Evolutionary conservation across 345 rosid genomes (phyloP), one percentile per base, ranked within the genome.

Genomic region (Salix suchowensis): DNA sequence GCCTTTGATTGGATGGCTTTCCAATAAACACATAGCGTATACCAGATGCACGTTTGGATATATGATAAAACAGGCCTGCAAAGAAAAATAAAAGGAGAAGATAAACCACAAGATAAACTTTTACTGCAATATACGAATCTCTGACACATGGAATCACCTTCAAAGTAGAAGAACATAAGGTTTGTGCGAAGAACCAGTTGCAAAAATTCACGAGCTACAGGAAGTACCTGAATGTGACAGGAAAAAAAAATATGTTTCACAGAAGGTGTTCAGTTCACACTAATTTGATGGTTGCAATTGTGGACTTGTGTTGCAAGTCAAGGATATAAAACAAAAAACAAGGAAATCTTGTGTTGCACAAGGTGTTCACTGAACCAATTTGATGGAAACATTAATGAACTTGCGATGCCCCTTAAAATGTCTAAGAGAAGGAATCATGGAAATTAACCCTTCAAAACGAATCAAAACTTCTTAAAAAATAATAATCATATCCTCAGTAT

Each of bases 141-240:
- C n/a, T 11, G 73, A 26, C 61, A 46, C n/a, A 71, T 32, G 54
- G 21, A 84, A 54, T 81, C 69, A 96, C 98, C 99, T 96, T 96
- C 97, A 76, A 93, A 96, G 87, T 96, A 93, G 91, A 96, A 96
- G 79, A 96, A 89, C 99, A 96, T 92, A 71, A 92, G 86, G 82
- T 96, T 96, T 64, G 95, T 86, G 65, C 98, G 97, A 65, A 96
- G 89, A 83, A 90, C 67, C 78, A 92, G 78, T 83, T 91, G 99
- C 84, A 93, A 80, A 81, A 89, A 72, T 79, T 96, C 98, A 65
- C 92, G 92, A 30, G 89, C 97, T 68, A 87, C 70, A 34, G 99
- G 99, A 44, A 93, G 91, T 78, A 86, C 81, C 97, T 96, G 81
- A 73, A 80, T 69, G 65, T 23, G 75, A 82, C 48, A 66, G 65